These are phyloP conservation scores for Mycosarcoma maydis DNA, from an alignment of 1,284 basidiomycete species.

Conservation along the genomic window DNA sequence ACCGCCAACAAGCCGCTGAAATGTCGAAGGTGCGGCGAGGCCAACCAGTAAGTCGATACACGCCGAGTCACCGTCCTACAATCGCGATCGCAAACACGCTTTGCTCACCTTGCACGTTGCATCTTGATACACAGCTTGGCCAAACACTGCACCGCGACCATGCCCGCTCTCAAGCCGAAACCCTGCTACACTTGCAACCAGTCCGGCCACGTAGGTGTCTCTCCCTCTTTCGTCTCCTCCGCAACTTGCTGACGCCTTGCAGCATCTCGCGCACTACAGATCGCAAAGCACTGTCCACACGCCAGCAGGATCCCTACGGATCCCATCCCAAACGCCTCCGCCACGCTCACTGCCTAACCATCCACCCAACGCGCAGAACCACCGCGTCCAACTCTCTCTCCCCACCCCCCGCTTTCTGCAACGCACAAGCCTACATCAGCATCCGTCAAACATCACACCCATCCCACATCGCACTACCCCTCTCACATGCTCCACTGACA, in stretches of 20 bases:
- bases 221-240: no score
- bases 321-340: conserved; percentile 26
- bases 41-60: conserved; percentile 35
- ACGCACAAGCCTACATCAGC: no score
- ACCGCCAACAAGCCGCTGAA: conserved; percentile 6
- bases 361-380: not conserved
- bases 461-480: no score
- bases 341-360: conserved; percentile 31
- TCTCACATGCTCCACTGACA: no score
- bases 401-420: no score
- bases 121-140: conserved; percentile 9
- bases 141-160: conserved; percentile 29
- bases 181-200: not conserved
- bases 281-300: conserved; percentile 37
- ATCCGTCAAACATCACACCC: no score
- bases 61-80: no score
- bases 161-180: not conserved
- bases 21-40: conserved; percentile 35
- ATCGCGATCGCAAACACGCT: no score
- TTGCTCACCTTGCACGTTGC: no score
- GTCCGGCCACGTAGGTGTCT: conserved; percentile 42
- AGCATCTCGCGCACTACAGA: conserved; percentile 14
- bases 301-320: conserved; percentile 19
- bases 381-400: no score
- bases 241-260: no score